phyloP scores from a whole-genome alignment of 1,139 yeast species.

The Saccharomyces pastorianus region DNA sequence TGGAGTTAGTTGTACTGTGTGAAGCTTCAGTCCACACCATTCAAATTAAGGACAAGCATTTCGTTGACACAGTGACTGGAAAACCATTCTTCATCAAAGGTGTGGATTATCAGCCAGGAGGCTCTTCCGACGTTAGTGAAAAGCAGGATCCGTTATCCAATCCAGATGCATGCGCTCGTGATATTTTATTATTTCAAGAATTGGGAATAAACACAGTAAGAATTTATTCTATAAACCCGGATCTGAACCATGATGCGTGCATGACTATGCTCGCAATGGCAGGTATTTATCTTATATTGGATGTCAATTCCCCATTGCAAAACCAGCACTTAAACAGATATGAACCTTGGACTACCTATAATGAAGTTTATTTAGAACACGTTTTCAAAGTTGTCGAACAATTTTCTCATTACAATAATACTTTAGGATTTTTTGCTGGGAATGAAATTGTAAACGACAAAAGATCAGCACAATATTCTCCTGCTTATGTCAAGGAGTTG shows the following conservation, averaged over 20 bases:
- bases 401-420: slow-evolving; percentile 76
- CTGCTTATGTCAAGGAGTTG: slow-evolving; percentile 67
- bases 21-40: slow-evolving; percentile 48
- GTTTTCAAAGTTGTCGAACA: slow-evolving; percentile 75
- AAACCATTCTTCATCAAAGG: slow-evolving; percentile 78
- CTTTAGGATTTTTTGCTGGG: slow-evolving; percentile 90
- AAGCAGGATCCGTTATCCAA: slow-evolving; percentile 60
- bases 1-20: background rate
- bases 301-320: slow-evolving; percentile 78
- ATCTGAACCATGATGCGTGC: slow-evolving; percentile 77
- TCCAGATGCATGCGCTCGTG: slow-evolving; percentile 51
- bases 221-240: slow-evolving; percentile 78
- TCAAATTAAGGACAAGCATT: slow-evolving; percentile 56
- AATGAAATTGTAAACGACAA: slow-evolving; percentile 84
- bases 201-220: slow-evolving; percentile 52
- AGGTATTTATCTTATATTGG: slow-evolving; percentile 83
- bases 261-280: slow-evolving; percentile 88
- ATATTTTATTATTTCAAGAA: slow-evolving; percentile 49
- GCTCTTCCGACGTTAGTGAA: slow-evolving; percentile 57
- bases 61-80: slow-evolving; percentile 66
- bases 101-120: slow-evolving; percentile 84
- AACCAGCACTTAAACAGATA: slow-evolving; percentile 75
- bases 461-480: slow-evolving; percentile 59
- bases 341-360: slow-evolving; percentile 85
- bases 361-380: slow-evolving; percentile 57